These are phyloP conservation scores for Fusarium marasasianum DNA, from an alignment of 2,329 filamentous ascomycete species.

Conservation along the genomic window DNA sequence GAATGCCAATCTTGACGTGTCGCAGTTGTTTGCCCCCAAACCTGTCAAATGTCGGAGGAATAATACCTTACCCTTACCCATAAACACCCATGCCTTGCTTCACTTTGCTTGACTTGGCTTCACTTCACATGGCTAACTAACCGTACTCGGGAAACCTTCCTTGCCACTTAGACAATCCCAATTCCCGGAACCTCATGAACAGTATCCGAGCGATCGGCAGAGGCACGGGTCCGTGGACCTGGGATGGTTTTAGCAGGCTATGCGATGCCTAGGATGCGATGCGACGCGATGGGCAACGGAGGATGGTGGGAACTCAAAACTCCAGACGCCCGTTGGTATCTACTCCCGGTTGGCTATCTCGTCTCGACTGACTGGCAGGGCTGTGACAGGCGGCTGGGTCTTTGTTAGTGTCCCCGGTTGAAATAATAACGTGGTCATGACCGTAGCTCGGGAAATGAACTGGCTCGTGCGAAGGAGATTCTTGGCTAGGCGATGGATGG, in stretches of 20 bases:
- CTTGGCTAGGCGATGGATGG: conserved; percentile 27
- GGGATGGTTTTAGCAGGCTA: conserved; percentile 6
- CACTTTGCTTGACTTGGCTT: background rate
- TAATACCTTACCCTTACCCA: conserved; percentile 1
- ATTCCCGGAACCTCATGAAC: conserved; percentile 32
- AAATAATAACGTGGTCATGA: conserved; percentile 31
- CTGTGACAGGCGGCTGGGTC: conserved; percentile 32
- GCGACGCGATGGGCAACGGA: background rate
- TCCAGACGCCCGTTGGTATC: conserved; percentile 16
- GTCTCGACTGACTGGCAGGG: conserved; percentile 23
- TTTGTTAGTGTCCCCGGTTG: conserved; percentile 8
- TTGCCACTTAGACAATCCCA: conserved; percentile 28
- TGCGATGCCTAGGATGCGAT: background rate
- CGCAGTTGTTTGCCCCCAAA: conserved; percentile 18
- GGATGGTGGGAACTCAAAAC: conserved; percentile 30
- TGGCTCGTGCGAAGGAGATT: conserved; percentile 36
- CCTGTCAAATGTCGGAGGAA: conserved; percentile 34
- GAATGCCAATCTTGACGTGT: conserved; percentile 22
- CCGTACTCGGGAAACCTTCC: conserved; percentile 26
- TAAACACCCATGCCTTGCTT: background rate
- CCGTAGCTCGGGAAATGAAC: conserved; percentile 20
- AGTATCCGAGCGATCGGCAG: conserved; percentile 42
- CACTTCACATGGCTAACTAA: background rate
- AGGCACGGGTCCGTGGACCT: conserved; percentile 36
- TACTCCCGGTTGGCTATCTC: conserved; percentile 29